Evolutionary conservation across 2,329 filamentous ascomycete species (phyloP), one percentile per base, ranked within the genome.

Genomic region (Zalaria sp.): DNA sequence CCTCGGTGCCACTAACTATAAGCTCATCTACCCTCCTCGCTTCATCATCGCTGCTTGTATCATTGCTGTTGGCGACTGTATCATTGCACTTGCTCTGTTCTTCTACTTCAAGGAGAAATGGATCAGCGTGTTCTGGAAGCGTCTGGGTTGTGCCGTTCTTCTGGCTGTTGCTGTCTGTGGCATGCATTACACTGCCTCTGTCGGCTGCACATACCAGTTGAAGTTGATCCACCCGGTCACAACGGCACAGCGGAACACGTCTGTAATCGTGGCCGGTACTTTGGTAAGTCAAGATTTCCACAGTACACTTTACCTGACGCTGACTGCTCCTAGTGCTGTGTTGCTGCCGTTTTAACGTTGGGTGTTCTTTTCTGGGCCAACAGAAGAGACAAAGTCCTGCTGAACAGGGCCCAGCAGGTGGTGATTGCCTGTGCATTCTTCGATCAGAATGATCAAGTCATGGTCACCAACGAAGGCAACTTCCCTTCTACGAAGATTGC

Each of bases 101-200:
- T 93, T 91, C 61, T 72, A 81, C 43, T 78, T 82, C 58, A 74
- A 80, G 48, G 75, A 80, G 10, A 72, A 75, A 10, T 93, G 85
- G 84, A 83, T 81, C 38, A 81, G 79, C 52, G 75, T 73, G 10
- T 85, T 81, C 75, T 87, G 80, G 80, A 84, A 85, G 55, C 70
- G 84, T 44, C 61, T 71, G 6, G 52, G 78, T 2, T 83, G 79
- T 46, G 81, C 80, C 6, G 62, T 76, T 37, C 60, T 87, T 11
- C 68, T 93, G 34, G 81, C 83, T 5, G 68, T 73, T 10, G 83
- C 81, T 34, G 82, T 91, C 2, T 87, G 80, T 6, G 83, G 83
- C 1, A 91, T 93, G 85, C 85, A 93, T 61, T 93, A 84, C 81
- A 81, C 81, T 43, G 85, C 81, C 28, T 72, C 80, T 3, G 70